These are phyloP conservation scores for Lentinula sp. DNA, from an alignment of 768 basidiomycete species.

Conservation along the genomic window DNA sequence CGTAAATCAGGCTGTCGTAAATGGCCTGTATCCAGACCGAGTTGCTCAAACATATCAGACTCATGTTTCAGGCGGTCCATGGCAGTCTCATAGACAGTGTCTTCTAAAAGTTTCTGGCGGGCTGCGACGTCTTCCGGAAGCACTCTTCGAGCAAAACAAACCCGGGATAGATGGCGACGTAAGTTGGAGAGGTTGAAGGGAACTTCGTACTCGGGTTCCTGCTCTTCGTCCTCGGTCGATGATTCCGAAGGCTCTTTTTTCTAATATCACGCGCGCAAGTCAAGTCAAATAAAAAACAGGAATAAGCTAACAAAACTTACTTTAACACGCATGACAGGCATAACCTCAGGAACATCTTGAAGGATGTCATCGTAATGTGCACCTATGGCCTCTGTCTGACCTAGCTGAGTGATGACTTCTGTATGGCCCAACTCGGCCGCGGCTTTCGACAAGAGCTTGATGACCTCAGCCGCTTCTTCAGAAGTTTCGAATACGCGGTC, in stretches of 20 bases:
- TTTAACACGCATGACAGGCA: conserved; percentile 44
- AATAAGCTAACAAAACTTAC: conserved; percentile 23
- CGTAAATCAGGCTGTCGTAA: conserved; percentile 50
- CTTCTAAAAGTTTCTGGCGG: conserved; percentile 79
- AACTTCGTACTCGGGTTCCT: conserved; percentile 30
- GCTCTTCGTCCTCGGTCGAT: conserved; percentile 7
- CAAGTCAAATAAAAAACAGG: conserved; percentile 2
- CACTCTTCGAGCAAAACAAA: conserved; percentile 57
- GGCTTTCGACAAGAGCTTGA: conserved; percentile 50
- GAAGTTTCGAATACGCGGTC: conserved; percentile 50
- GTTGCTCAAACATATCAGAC: conserved; percentile 46
- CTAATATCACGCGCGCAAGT: conserved; percentile 7
- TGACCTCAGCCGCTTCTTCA: conserved; percentile 48
- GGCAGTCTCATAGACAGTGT: conserved; percentile 82
- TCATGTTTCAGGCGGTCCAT: conserved; percentile 64
- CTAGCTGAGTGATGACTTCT: conserved; percentile 49
- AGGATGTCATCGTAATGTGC: conserved; percentile 33
- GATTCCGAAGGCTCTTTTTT: conserved; percentile 11
- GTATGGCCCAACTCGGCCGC: conserved; percentile 52
- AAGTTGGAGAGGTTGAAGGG: conserved; percentile 76
- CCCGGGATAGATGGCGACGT: conserved; percentile 59
- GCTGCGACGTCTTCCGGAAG: conserved; percentile 61
- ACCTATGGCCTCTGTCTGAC: conserved; percentile 44
- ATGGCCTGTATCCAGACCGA: conserved; percentile 45
- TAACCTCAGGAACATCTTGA: conserved; percentile 50